These are phyloP conservation scores for Ophiostoma perfectum DNA, from an alignment of 2,329 filamentous ascomycete genomes.

Conservation along the genomic window DNA sequence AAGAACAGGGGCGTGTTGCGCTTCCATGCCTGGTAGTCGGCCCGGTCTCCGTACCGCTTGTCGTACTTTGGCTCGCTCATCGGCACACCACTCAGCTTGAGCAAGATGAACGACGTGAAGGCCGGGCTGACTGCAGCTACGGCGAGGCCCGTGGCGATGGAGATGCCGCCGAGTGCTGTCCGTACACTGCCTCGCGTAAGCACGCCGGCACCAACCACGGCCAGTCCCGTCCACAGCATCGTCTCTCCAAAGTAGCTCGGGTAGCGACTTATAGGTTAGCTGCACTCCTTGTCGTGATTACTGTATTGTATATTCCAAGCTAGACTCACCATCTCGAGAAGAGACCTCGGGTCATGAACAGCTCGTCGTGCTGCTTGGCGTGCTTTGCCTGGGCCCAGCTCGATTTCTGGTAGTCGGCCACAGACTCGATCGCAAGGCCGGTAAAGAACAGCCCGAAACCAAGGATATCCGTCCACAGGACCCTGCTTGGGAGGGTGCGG, in stretches of 20 bases:
- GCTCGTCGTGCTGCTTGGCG: constrained; percentile 60
- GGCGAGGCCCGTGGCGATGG: not conserved
- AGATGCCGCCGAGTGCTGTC: not conserved
- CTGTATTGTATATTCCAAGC: not conserved
- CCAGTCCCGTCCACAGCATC: constrained; percentile 64
- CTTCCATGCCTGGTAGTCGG: constrained; percentile 66
- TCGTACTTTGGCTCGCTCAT: constrained; percentile 66
- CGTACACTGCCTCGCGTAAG: constrained; percentile 53
- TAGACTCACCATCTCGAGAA: constrained; percentile 43
- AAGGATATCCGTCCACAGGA: not conserved
- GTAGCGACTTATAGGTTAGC: constrained; percentile 42
- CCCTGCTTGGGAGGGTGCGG: not conserved
- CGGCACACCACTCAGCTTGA: constrained; percentile 60
- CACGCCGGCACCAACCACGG: constrained; percentile 52
- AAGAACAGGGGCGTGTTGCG: constrained; percentile 59
- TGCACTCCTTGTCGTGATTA: not conserved
- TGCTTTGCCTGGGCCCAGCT: constrained; percentile 57
- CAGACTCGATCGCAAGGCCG: constrained; percentile 56
- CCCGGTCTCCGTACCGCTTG: constrained; percentile 54
- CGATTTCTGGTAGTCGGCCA: constrained; percentile 60
- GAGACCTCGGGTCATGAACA: constrained; percentile 58
- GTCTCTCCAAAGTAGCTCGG: constrained; percentile 71
- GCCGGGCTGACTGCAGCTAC: not conserved
- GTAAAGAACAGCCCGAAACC: constrained; percentile 45
- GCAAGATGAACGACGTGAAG: constrained; percentile 58